phyloP scores from a whole-genome alignment of 2,329 filamentous ascomycete genomes.

The Talaromyces funiculosus region DNA sequence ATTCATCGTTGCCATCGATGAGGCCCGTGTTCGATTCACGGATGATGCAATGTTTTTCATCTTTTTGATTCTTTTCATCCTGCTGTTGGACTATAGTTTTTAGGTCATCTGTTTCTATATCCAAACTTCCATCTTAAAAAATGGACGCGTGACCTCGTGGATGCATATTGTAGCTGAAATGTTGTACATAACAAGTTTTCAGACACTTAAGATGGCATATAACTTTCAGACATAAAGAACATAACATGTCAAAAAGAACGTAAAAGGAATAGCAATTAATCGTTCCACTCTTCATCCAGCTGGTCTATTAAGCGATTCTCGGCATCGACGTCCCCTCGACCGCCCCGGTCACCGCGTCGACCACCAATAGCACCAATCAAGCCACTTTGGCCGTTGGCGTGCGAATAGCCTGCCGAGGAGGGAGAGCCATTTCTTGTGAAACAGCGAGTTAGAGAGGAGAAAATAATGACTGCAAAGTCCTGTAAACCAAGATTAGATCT shows the following conservation, averaged over 20 bases:
- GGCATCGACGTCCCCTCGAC: slow-evolving; percentile 58
- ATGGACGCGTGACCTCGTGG: background rate
- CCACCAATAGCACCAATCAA: slow-evolving; percentile 34
- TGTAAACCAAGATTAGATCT: slow-evolving; percentile 18
- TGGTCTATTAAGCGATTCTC: slow-evolving; percentile 95
- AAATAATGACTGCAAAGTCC: slow-evolving; percentile 45
- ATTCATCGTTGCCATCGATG: slow-evolving; percentile 20
- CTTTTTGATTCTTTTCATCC: background rate
- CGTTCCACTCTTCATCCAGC: slow-evolving; percentile 95
- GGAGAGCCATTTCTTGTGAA: slow-evolving; percentile 33
- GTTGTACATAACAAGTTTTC: background rate
- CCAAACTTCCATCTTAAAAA: background rate
- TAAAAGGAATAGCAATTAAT: slow-evolving; percentile 36
- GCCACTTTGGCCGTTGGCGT: slow-evolving; percentile 26
- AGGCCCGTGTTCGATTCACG: slow-evolving; percentile 20
- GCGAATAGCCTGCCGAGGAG: slow-evolving; percentile 30
- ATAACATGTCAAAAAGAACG: background rate
- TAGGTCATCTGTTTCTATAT: background rate
- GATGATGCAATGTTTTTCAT: slow-evolving; percentile 14
- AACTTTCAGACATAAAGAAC: background rate
- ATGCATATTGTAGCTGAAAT: background rate
- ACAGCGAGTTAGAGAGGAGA: slow-evolving; percentile 39
- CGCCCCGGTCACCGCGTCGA: slow-evolving; percentile 30
- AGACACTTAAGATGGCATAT: background rate
- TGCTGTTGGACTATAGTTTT: too few relatives aligned